Evolutionary conservation across 352 stramenopile genomes (phyloP).

Genomic region (Phytophthora ramorum): DNA sequence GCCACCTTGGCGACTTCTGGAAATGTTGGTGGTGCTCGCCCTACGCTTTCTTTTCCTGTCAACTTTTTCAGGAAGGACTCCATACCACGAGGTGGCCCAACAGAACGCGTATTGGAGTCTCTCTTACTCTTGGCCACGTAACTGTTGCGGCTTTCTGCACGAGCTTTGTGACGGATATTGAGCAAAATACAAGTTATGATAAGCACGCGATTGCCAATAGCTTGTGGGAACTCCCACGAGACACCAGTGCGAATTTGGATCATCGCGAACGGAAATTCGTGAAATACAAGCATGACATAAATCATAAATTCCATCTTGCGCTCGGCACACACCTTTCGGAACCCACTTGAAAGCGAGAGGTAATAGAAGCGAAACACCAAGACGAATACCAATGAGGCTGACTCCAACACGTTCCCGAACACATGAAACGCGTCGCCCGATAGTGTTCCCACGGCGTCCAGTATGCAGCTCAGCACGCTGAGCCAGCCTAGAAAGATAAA

Average conservation of each 20-base stretch:
- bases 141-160: background rate
- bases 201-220: constrained; percentile 16
- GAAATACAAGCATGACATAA: constrained; percentile 21
- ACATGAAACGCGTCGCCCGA: constrained; percentile 4
- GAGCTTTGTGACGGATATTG: constrained; percentile 17
- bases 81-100: background rate
- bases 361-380: constrained; percentile 42
- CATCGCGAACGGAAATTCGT: constrained; percentile 25
- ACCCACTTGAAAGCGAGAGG: constrained; percentile 23
- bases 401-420: constrained; percentile 24
- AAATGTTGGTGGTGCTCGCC: background rate
- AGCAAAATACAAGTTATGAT: constrained; percentile 25
- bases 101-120: background rate
- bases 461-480: constrained; percentile 7
- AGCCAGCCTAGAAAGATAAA: constrained; percentile 26
- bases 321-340: constrained; percentile 1
- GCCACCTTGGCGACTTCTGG: constrained; percentile 3
- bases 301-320: constrained; percentile 28
- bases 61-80: background rate
- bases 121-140: constrained; percentile 9
- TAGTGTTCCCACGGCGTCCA: constrained; percentile 2
- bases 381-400: constrained; percentile 30
- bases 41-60: background rate
- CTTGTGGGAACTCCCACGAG: constrained; percentile 28
- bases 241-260: constrained; percentile 17